Base-by-base conservation (phyloP, 495 filamentous ascomycete species). In the Parathielavia hyrcaniae region DNA sequence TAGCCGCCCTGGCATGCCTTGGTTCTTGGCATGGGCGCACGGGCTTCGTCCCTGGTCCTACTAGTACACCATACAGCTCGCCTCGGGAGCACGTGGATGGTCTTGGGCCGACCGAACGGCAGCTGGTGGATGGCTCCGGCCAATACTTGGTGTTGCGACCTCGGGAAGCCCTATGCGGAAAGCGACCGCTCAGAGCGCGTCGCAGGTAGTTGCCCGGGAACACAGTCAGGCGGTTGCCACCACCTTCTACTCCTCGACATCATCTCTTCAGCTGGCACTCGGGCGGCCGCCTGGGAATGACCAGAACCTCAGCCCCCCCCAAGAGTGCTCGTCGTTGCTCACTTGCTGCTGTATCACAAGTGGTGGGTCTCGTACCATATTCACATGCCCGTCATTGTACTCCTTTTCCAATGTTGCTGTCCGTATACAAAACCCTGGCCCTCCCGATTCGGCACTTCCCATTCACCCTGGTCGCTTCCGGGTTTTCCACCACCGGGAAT, bases 371-470 rank as follows among this genome's bases (percentile, higher is more conserved):
- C 32, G 13, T 48, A 49, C 46, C 57, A 58, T 35, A 17, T 23
- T n/a, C 22, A 40, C 40, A 32, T 30, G 17, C 41, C 36, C 47
- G 32, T 30, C 14, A 41, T 47, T 53, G 57, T 59, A 32, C 26
- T 11, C 14, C 49, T 41, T 22, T 52, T 11, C 11, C 40, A 20
- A 34, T 26, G 41, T 34, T 32, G 49, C 41, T 38, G 5, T 6
- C 49, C 40, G 41, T 53, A 32, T 59, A 59, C 50, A 59, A 59
- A 59, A 47, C 14, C 36, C 47, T 8, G 9, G 41, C 19, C 11
- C 39, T 47, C 14, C 49, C 40, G 19, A 17, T 14, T 22, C 23
- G 36, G 23, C 41, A 9, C 47, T 57, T 52, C 19, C 48, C 14
- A 12, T 5, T 30, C n/a, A 30, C 6, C 26, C 26, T 17, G 3